phyloP scores from a whole-genome alignment of 305 asterid species.

The Rubia balearica region DNA sequence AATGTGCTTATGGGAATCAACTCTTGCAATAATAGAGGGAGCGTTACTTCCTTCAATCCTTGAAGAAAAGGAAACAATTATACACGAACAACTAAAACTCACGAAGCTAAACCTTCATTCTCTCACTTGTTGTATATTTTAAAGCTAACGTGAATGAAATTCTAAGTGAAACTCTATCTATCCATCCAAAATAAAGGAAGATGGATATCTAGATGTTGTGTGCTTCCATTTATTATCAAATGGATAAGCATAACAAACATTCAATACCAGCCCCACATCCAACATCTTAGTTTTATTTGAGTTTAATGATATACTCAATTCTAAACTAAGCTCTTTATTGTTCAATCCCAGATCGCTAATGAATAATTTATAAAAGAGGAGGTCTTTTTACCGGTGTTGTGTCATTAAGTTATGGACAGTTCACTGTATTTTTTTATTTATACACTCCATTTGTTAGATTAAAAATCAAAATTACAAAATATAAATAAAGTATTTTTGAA shows the following conservation, averaged over 20 bases:
- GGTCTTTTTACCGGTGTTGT: too few species aligned
- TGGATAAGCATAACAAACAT: background rate
- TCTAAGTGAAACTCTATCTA: background rate
- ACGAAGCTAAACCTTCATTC: too few species aligned
- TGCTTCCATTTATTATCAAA: background rate
- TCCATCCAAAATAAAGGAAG: background rate
- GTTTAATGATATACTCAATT: background rate
- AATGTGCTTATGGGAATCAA: conserved; percentile 39
- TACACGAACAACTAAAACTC: too few species aligned
- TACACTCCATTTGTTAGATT: too few species aligned
- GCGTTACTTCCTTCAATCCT: too few species aligned
- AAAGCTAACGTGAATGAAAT: background rate
- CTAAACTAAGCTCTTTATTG: background rate
- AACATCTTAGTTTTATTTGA: background rate
- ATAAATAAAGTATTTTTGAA: too few species aligned
- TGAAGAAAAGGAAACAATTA: too few species aligned
- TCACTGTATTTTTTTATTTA: too few species aligned
- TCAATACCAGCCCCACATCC: background rate
- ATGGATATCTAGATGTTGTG: background rate
- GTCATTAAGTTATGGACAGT: too few species aligned
- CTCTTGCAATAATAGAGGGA: conserved; percentile 33
- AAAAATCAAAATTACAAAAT: too few species aligned
- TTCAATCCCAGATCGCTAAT: background rate
- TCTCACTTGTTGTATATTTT: background rate
- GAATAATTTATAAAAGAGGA: too few species aligned